Conservation (phyloP, 192 early-diverging fungal genomes). For the Rhizophlyctis rosea region DNA sequence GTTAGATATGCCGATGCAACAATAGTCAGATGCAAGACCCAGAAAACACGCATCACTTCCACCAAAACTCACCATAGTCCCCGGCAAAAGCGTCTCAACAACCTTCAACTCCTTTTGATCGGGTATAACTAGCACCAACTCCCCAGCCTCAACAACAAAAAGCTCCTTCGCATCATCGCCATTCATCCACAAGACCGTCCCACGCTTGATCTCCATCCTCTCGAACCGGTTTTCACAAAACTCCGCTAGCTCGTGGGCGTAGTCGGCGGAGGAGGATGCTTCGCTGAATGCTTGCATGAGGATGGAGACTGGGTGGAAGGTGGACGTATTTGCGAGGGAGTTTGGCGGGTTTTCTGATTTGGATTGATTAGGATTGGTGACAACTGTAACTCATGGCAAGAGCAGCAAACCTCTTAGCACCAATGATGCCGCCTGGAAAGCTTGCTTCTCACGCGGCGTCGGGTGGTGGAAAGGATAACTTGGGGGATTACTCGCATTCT, state of each 20-base stretch:
- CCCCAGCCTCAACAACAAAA: constrained; percentile 75
- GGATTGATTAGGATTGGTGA: too few species aligned
- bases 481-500: too few species aligned
- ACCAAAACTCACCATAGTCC: constrained; percentile 65
- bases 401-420: too few species aligned
- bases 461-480: too few species aligned
- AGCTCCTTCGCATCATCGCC: constrained; percentile 60
- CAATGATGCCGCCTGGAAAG: too few species aligned
- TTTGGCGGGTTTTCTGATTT: too few species aligned
- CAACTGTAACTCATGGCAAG: too few species aligned
- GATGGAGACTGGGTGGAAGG: constrained; percentile 17
- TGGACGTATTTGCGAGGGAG: too few species aligned
- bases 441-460: too few species aligned
- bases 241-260: constrained; percentile 13
- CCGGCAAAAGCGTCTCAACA: constrained; percentile 84
- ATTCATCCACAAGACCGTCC: constrained; percentile 64
- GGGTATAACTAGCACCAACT: constrained; percentile 52
- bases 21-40: too few species aligned
- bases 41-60: too few species aligned
- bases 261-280: constrained; percentile 11
- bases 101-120: constrained; percentile 39
- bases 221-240: constrained; percentile 47
- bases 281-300: constrained; percentile 37
- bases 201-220: constrained; percentile 48
- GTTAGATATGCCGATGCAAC: too few species aligned